Conservation (phyloP, 352 stramenopile species). For the Pythium inflatum region DNA sequence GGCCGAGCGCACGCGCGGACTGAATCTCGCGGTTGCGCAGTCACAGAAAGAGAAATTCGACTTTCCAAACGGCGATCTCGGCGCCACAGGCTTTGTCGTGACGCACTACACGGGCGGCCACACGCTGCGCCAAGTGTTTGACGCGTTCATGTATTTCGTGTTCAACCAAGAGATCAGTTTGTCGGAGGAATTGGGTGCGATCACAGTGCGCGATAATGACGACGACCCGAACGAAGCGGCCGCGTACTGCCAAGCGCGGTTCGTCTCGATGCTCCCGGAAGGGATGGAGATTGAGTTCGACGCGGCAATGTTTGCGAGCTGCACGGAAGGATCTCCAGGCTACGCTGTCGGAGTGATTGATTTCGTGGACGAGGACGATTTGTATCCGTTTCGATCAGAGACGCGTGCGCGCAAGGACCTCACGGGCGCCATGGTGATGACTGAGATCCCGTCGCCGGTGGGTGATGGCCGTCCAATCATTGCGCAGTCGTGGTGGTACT, state of each 20-base stretch:
- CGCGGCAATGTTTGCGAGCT: conserved; percentile 20
- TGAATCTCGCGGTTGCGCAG: background rate
- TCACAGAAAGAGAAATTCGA: background rate
- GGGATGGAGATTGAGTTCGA: conserved; percentile 29
- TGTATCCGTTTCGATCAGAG: conserved; percentile 20
- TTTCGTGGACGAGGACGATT: conserved; percentile 18
- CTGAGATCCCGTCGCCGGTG: background rate
- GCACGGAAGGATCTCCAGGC: background rate
- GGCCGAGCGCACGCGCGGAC: conserved; percentile 5
- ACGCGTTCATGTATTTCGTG: conserved; percentile 20
- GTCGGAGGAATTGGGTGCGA: conserved; percentile 20
- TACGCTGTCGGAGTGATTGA: conserved; percentile 12
- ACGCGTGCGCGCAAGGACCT: conserved; percentile 6
- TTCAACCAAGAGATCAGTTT: conserved; percentile 29
- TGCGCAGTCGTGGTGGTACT: conserved; percentile 10
- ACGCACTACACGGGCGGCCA: background rate
- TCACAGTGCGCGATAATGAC: conserved; percentile 31
- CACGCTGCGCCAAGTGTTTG: conserved; percentile 16
- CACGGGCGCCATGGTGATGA: conserved; percentile 3
- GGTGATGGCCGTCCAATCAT: background rate
- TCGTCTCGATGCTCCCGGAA: conserved; percentile 10
- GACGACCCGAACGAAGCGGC: conserved; percentile 1
- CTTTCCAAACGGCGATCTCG: conserved; percentile 11
- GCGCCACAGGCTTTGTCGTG: background rate
- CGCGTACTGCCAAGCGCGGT: background rate